Evolutionary conservation across 768 basidiomycete species (phyloP), one percentile per base, ranked within the genome.

Genomic region (Pleurotus giganteus): DNA sequence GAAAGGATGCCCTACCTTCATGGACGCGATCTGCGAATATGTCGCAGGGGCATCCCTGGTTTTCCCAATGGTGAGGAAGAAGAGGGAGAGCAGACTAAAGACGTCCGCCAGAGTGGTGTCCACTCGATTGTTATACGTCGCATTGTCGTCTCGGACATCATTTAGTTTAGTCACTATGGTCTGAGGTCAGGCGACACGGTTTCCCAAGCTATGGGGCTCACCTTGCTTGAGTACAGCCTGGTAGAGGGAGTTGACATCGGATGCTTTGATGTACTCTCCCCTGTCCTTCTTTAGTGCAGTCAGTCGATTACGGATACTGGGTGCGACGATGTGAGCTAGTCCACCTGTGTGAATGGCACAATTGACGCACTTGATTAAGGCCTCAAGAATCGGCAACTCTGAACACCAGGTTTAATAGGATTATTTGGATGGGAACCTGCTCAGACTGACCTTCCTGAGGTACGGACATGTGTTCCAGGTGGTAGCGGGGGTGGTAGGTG

Each of bases 51-150:
- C 88, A 69, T 98, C 95, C 60, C 87, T 85, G 36, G 92, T 94
- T 75, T 94, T 95, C 39, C 97, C 97, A 58, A 99, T 94, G 32
- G 95, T 97, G 63, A 99, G 85, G 77, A 94, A 99, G 80, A 97
- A 98, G 60, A 99, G 82, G 12, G 94, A 96, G 41, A 99, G 82
- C 46, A 99, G 80, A 65, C 84, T 88, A 74, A 98, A 98, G 32
- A 98, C 96, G 72, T 99, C 97, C 26, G 92, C 87, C 43, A 99
- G 84, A 3, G 94, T 91, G 4, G 93, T 95, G 73, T 99, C 97
- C 42, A 99, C 79, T 47, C 97, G 80, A 70, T 98, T 99, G 65
- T 86, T 89, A 72, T 85, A 84, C 7, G 81, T 74, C 19, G 82
- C 81, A 58, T 76, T 81, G 60, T 88, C 88, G 65, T 89, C 90